Evolutionary conservation across 2,329 filamentous ascomycete genomes (phyloP).

Genomic region (Tolypocladium endophyticum): DNA sequence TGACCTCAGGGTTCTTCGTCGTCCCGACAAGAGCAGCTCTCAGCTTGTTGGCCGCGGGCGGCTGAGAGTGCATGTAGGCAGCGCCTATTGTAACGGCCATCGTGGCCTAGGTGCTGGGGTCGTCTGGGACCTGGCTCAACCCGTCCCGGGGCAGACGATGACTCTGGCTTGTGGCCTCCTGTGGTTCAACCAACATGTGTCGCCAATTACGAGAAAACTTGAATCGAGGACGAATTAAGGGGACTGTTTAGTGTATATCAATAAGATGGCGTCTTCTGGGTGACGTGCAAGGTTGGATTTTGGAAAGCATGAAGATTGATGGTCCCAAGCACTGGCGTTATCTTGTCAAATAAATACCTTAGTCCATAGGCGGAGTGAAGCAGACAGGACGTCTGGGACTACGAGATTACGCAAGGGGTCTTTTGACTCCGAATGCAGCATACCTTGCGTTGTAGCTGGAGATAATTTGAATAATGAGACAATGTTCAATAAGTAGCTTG

Average conservation of each 20-base stretch:
- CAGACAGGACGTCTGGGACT: too few species aligned
- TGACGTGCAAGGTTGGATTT: background rate
- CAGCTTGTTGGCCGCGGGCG: background rate
- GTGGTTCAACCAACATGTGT: background rate
- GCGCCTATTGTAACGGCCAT: background rate
- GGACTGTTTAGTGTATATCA: background rate
- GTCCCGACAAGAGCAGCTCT: background rate
- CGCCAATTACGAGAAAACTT: background rate
- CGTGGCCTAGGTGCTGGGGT: background rate
- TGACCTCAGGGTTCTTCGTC: background rate
- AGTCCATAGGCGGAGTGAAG: too few species aligned
- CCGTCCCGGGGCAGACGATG: background rate
- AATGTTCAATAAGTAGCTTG: background rate
- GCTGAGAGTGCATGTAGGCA: background rate
- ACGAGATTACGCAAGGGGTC: too few species aligned
- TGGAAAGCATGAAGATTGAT: background rate
- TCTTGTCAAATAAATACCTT: too few species aligned
- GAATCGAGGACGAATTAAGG: background rate
- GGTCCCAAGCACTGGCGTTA: background rate
- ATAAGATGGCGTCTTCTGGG: background rate
- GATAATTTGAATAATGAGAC: background rate
- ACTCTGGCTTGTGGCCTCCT: background rate
- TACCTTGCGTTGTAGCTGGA: too few species aligned
- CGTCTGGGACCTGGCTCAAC: background rate
- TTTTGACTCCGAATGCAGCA: too few species aligned